Base-by-base conservation (phyloP, 495 filamentous ascomycete genomes). In the Neurospora intermedia region DNA sequence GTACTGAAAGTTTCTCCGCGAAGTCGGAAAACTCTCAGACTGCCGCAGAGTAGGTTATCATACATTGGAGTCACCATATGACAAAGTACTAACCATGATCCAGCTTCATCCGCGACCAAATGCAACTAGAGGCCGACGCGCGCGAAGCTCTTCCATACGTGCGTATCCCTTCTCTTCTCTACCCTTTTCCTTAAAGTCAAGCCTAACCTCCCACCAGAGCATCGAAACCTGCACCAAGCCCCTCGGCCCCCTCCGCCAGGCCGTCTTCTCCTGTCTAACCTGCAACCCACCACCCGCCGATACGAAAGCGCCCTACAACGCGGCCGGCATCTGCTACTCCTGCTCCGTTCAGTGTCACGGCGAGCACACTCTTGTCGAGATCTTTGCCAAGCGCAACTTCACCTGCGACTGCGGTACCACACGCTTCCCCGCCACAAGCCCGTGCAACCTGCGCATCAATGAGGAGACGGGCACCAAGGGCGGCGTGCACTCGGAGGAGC, bases 321-420 rank as follows among this genome's bases (percentile, higher is more conserved):
- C 92, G 5, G 96, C 94, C 9, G 96, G 90, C 27, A 89, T 99
- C 73, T 99, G 96, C 84, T 99, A 99, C 77, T 91, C 93, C 31
- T 99, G 96, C 85, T 97, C 93, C 20, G 96, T 99, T 43, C 89
- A 93, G 75, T 99, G 96, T 80, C 96, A 99, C 76, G 94, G 96
- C 71, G 94, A 98, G 78, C 96, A 98, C 78, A 91, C 88, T 5
- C 87, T 99, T 31, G 96, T 98, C 39, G 96, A 99, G 82, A 92
- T 99, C 20, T 99, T 99, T 86, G 89, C 87, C 80, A 97, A 97
- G 84, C 89, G 96, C 74, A 90, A 97, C 80, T 97, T 98, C 78
- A 93, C 93, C 39, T 99, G 96, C 82, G 96, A 99, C 80, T 99
- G 96, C 78, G 96, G 96, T 15, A 98, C 94, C 0, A 92, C 91